These are phyloP conservation scores for Circinella minor DNA, from an alignment of 371 early-diverging fungal species.

Conservation along the genomic window DNA sequence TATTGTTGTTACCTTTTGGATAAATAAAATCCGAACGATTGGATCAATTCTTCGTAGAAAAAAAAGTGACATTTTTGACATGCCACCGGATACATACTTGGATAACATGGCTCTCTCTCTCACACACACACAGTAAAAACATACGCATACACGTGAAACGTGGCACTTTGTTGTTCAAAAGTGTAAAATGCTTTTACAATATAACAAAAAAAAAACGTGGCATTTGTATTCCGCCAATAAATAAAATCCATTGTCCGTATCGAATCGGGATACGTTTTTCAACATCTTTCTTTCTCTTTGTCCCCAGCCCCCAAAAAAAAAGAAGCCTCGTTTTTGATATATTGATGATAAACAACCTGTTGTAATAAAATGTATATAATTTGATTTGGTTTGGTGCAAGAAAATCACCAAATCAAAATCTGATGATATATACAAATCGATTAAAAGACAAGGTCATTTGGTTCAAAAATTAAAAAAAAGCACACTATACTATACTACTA, in stretches of 20 bases:
- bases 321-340: too few species aligned
- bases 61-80: slow-evolving; percentile 11
- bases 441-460: background rate
- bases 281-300: background rate
- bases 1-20: background rate
- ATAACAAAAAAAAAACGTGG: background rate
- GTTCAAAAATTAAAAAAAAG: background rate
- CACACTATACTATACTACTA: too few species aligned
- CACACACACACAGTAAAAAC: background rate
- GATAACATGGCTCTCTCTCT: too few species aligned
- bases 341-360: too few species aligned
- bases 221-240: slow-evolving; percentile 9
- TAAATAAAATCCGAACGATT: slow-evolving; percentile 11
- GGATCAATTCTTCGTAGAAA: slow-evolving; percentile 1
- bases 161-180: background rate
- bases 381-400: too few species aligned
- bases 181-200: background rate
- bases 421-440: too few species aligned
- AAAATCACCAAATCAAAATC: too few species aligned
- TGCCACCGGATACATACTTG: background rate
- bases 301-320: too few species aligned
- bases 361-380: too few species aligned
- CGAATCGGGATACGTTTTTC: background rate
- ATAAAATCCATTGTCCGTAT: background rate
- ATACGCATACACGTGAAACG: slow-evolving; percentile 2